Base-by-base conservation (phyloP, 2,329 filamentous ascomycete species). In the Exserohilum rostratum region DNA sequence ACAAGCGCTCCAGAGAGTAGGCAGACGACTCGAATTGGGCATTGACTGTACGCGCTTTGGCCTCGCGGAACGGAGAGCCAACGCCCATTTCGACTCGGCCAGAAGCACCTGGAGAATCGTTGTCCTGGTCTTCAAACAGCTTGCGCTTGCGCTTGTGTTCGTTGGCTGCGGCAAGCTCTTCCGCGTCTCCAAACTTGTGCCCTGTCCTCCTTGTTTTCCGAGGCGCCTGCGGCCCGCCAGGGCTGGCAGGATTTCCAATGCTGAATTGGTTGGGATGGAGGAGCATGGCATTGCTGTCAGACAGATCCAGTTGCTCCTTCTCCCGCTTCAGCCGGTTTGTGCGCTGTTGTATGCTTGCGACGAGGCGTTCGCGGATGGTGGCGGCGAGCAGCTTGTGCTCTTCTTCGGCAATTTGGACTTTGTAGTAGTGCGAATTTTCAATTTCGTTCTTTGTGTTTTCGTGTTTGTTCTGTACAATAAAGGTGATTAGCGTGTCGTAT, bases 201-300 rank as follows among this genome's bases (percentile, higher is more conserved):
- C 86, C 79, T 2, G 85, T 84, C 60, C 87, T 80, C 57, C 86
- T 76, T 15, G 86, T 88, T 73, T 88, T 88, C 57, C 86, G 81
- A 61, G 85, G 84, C 55, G 79, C 82, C 63, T 84, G 82, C 18
- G 83, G 77, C 2, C 85, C 85, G 42, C 85, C 85, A 18, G 86
- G 86, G 53, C 83, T 87, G 37, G 81, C 80, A n/a, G 84, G 85
- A 57, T 87, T 84, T 61, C 83, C 85, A 58, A 88, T 85, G 70
- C 83, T 85, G 75, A 87, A 88, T 62, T 88, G 86, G 58, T 83
- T 87, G 12, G 86, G 85, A 58, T 88, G 84, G 6, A 88, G 79
- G 10, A 88, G 81, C 47, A 87, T 79, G 6, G 86, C 84, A 66
- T 86, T 88, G 71, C 82, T 87, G 71, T 88, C 86, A 3, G 84